phyloP scores from a whole-genome alignment of 2,329 filamentous ascomycete genomes.

The Ilyonectria sp. region DNA sequence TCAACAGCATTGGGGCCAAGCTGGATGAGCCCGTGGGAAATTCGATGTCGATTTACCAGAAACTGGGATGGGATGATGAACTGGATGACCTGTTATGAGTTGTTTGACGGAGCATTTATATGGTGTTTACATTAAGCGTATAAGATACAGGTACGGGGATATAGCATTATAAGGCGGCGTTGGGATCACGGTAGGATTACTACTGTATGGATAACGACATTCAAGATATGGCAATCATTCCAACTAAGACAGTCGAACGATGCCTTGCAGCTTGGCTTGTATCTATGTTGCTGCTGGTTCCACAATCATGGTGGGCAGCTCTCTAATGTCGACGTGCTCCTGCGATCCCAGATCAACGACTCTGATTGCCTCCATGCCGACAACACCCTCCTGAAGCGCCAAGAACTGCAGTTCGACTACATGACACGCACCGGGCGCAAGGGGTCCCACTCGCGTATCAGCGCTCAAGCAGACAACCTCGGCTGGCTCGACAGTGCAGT shows the following conservation, averaged over 20 bases:
- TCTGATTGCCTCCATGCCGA: slow-evolving; percentile 80
- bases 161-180: slow-evolving; percentile 44
- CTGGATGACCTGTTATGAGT: slow-evolving; percentile 62
- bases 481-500: slow-evolving; percentile 72
- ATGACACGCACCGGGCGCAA: slow-evolving; percentile 81
- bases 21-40: slow-evolving; percentile 41
- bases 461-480: slow-evolving; percentile 83
- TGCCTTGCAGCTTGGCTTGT: slow-evolving; percentile 20
- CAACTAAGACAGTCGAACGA: slow-evolving; percentile 32
- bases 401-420: slow-evolving; percentile 81
- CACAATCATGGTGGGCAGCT: slow-evolving; percentile 79
- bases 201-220: slow-evolving; percentile 44
- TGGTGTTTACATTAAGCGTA: slow-evolving; percentile 40
- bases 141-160: slow-evolving; percentile 37
- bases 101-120: slow-evolving; percentile 41
- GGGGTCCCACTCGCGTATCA: slow-evolving; percentile 80
- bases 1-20: slow-evolving; percentile 26
- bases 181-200: slow-evolving; percentile 37
- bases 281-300: slow-evolving; percentile 51
- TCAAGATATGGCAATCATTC: slow-evolving; percentile 42
- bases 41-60: slow-evolving; percentile 66
- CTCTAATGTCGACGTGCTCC: slow-evolving; percentile 83
- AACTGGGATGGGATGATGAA: slow-evolving; percentile 72
- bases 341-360: slow-evolving; percentile 82
- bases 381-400: slow-evolving; percentile 75